Percentiles rank a stretch among this genome's conserved stretches.
phyloP scores from a whole-genome alignment of 2,329 filamentous ascomycete species.

The Neofusicoccum sp. region DNA sequence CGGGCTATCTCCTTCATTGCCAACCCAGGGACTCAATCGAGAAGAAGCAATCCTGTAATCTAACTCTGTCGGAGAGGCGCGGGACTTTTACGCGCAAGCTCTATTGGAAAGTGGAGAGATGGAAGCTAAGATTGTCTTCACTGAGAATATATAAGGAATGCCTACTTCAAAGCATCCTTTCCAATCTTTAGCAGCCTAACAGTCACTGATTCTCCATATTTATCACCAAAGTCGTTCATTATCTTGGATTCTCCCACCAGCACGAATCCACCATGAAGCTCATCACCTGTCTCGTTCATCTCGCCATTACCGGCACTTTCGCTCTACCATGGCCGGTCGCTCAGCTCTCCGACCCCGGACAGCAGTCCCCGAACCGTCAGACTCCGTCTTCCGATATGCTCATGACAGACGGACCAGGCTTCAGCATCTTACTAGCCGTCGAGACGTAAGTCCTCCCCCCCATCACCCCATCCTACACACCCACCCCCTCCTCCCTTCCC shows the following conservation, averaged over 20 bases:
- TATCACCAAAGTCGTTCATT: neutral
- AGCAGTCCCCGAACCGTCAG: too few relatives aligned
- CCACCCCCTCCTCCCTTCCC: neutral
- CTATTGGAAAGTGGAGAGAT: neutral
- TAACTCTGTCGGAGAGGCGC: neutral
- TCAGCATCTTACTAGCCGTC: neutral
- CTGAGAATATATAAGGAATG: neutral
- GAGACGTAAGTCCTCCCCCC: neutral
- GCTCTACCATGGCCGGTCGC: neutral
- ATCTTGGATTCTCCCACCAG: neutral
- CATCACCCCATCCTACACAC: neutral
- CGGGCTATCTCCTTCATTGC: neutral
- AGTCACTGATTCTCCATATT: neutral
- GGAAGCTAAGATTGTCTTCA: neutral
- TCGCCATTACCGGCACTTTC: neutral
- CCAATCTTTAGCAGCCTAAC: neutral
- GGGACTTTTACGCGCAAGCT: neutral
- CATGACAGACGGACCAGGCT: neutral
- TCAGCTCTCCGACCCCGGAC: too few relatives aligned
- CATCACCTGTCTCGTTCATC: neutral
- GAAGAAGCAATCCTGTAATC: neutral
- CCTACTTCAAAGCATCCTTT: neutral
- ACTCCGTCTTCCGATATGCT: neutral
- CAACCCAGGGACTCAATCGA: neutral
- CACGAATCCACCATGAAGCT: neutral